Percentiles rank a stretch among this genome's conserved stretches.
Conservation (phyloP, 805 yeast genomes). For the Ogataea allantospora region DNA sequence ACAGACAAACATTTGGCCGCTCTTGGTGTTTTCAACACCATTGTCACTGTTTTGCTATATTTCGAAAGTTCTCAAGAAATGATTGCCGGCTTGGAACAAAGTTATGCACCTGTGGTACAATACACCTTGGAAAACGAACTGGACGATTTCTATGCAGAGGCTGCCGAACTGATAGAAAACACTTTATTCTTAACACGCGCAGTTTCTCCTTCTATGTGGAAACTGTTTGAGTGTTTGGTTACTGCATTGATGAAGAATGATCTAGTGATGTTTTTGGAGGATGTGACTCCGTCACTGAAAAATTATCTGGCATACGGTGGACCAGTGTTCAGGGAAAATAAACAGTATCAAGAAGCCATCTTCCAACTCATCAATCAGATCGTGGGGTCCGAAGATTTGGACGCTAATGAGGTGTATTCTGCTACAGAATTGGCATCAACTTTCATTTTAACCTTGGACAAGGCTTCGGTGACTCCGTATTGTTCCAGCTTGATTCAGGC, state of each 20-base stretch:
- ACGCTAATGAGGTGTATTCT: conserved; percentile 50
- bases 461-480: conserved; percentile 40
- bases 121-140: conserved; percentile 62
- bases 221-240: conserved; percentile 53
- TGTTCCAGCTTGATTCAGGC: conserved; percentile 46
- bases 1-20: conserved; percentile 85
- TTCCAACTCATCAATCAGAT: conserved; percentile 48
- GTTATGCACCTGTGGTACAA: conserved; percentile 70
- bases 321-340: conserved; percentile 46
- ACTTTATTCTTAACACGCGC: conserved; percentile 61
- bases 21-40: conserved; percentile 79
- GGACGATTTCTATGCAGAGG: conserved; percentile 81
- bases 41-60: conserved; percentile 81
- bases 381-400: conserved; percentile 27
- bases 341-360: conserved; percentile 47
- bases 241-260: conserved; percentile 38
- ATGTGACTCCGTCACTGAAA: conserved; percentile 67
- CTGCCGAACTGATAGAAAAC: conserved; percentile 76
- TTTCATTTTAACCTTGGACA: conserved; percentile 56
- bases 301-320: conserved; percentile 64
- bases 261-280: conserved; percentile 71
- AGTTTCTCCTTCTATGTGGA: conserved; percentile 76
- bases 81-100: conserved; percentile 66
- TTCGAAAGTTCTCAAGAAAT: conserved; percentile 79
- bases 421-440: conserved; percentile 67